A percentile compares a stretch with the other conserved stretches of the same genome.
Conservation (phyloP, 352 stramenopile genomes). For the Phytopythium helicoides region DNA sequence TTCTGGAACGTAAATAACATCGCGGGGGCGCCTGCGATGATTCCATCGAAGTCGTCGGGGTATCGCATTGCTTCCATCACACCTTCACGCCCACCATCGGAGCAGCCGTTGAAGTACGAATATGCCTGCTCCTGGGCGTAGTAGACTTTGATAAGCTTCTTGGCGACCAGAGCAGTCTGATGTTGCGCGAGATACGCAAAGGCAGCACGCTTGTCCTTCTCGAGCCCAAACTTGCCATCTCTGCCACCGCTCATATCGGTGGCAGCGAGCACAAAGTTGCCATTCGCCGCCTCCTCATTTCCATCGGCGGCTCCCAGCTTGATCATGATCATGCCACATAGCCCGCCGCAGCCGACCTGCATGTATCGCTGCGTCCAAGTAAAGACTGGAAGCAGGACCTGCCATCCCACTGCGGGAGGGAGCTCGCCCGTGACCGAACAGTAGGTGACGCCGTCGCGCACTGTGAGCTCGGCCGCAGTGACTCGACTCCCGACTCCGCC, state of each 20-base stretch:
- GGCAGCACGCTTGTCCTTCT: slow-evolving; percentile 14
- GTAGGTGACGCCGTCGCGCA: slow-evolving; percentile 16
- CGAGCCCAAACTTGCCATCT: slow-evolving; percentile 25
- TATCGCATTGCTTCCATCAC: slow-evolving; percentile 37
- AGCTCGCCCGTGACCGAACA: slow-evolving; percentile 24
- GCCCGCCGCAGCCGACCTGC: slow-evolving; percentile 32
- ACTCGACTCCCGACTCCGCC: slow-evolving; percentile 8
- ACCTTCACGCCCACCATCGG: slow-evolving; percentile 28
- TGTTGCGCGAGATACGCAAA: slow-evolving; percentile 38
- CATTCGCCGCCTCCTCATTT: slow-evolving; percentile 13
- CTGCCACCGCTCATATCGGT: slow-evolving; percentile 32
- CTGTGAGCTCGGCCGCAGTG: slow-evolving; percentile 14
- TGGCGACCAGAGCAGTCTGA: slow-evolving; percentile 26
- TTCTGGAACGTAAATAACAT: slow-evolving; percentile 40
- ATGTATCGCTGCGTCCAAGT: slow-evolving; percentile 45
- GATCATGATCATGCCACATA: slow-evolving; percentile 33
- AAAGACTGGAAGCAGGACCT: slow-evolving; percentile 25
- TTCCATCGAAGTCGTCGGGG: slow-evolving; percentile 33
- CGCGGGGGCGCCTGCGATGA: slow-evolving; percentile 29
- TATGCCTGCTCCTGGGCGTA: slow-evolving; percentile 29
- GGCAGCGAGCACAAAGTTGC: slow-evolving; percentile 25
- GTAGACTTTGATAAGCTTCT: slow-evolving; percentile 30
- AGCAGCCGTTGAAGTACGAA: slow-evolving; percentile 44
- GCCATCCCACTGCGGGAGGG: slow-evolving; percentile 16
- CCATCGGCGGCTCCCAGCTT: slow-evolving; percentile 20